Conservation (phyloP, 2,329 filamentous ascomycete species). For the Ramularia collo-cygni region DNA sequence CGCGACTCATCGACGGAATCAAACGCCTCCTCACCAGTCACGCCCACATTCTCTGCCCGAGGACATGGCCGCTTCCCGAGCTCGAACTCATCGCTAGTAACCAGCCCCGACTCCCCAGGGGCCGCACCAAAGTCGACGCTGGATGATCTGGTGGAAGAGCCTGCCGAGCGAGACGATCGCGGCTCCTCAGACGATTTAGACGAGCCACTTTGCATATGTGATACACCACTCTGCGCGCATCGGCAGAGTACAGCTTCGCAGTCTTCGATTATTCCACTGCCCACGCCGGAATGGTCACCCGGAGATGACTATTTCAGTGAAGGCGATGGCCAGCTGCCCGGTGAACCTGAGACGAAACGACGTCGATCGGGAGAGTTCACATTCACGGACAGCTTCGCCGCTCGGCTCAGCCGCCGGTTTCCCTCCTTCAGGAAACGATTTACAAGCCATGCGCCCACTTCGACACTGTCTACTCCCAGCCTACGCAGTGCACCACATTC, state of each 20-base stretch:
- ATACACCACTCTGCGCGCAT: conserved; percentile 54
- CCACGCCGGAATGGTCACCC: conserved; percentile 25
- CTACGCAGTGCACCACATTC: conserved; percentile 31
- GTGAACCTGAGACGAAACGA: conserved; percentile 48
- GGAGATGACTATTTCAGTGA: conserved; percentile 53
- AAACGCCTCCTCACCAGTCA: conserved; percentile 62
- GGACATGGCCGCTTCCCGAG: conserved; percentile 62
- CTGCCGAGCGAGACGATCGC: conserved; percentile 60
- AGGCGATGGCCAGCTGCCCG: conserved; percentile 45
- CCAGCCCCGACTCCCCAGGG: conserved; percentile 54
- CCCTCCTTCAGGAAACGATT: conserved; percentile 49
- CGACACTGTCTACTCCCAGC: conserved; percentile 19
- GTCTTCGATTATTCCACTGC: conserved; percentile 2
- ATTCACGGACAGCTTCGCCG: conserved; percentile 55
- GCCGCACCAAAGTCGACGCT: conserved; percentile 55
- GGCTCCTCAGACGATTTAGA: conserved; percentile 40
- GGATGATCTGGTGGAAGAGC: conserved; percentile 80
- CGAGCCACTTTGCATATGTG: conserved; percentile 61
- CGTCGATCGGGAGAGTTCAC: conserved; percentile 52
- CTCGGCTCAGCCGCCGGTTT: conserved; percentile 50
- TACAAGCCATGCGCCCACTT: conserved; percentile 41
- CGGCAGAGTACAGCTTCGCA: conserved; percentile 22
- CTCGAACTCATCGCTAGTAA: conserved; percentile 70
- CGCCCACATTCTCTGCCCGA: conserved; percentile 60
- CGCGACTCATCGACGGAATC: conserved; percentile 41